A percentile compares a stretch with the other conserved stretches of the same genome.
Conservation (phyloP, 257 asterid genomes). For the Solanum tarapatanum region DNA sequence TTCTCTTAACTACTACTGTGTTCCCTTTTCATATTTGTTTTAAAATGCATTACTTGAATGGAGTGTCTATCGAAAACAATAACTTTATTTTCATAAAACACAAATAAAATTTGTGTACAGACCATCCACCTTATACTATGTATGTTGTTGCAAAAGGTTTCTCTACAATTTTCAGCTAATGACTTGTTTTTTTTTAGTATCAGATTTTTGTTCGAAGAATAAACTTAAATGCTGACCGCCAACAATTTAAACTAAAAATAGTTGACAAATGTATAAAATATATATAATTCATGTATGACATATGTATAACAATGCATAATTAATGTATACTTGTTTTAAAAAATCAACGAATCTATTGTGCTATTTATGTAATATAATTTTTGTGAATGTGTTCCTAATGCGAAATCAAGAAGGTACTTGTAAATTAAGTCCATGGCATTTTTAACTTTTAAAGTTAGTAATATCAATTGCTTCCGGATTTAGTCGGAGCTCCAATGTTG, state of each 20-base stretch:
- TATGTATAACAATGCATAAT: not conserved
- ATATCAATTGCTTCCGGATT: too few species aligned
- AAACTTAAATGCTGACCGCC: not conserved
- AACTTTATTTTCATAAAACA: too few species aligned
- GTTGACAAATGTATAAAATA: not conserved
- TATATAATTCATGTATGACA: not conserved
- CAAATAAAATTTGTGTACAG: too few species aligned
- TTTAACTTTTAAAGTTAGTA: not conserved
- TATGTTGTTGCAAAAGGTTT: not conserved
- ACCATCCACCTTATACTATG: not conserved
- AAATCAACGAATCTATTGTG: not conserved
- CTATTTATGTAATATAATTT: not conserved
- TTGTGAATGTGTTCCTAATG: not conserved
- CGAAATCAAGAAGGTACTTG: not conserved
- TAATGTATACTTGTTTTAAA: not conserved
- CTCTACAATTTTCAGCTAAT: not conserved
- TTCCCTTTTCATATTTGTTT: not conserved
- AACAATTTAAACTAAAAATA: not conserved
- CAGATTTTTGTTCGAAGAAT: not conserved
- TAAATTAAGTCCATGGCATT: not conserved
- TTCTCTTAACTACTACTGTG: not conserved
- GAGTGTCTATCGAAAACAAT: not conserved
- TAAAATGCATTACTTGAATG: not conserved
- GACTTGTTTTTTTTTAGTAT: too few species aligned
- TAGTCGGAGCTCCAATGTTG: too few species aligned